Percentiles rank a stretch among this genome's conserved stretches.
These are phyloP conservation scores for Fusarium fujikuroi DNA, from an alignment of 2,329 filamentous ascomycete genomes.

Conservation along the genomic window DNA sequence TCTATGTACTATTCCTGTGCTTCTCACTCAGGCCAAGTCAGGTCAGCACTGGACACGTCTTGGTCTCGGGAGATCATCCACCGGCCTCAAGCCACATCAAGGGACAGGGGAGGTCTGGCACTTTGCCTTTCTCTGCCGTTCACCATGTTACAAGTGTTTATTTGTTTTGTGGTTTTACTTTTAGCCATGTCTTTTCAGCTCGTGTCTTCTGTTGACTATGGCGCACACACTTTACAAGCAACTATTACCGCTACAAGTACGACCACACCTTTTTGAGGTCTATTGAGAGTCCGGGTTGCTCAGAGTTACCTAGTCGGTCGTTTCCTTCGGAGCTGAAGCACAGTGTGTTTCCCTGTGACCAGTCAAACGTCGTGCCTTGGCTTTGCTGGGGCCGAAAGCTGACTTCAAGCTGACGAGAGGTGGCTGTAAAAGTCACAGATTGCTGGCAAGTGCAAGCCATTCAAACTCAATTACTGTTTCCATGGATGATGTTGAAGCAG, in stretches of 20 bases:
- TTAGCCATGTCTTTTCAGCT: conserved; percentile 19
- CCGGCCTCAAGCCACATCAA: conserved; percentile 23
- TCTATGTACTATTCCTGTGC: conserved; percentile 27
- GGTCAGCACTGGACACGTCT: conserved; percentile 23
- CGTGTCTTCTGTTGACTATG: conserved; percentile 20
- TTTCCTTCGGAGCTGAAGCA: conserved; percentile 8
- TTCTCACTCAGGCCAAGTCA: background rate
- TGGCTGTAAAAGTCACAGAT: conserved; percentile 13
- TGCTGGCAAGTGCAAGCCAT: conserved; percentile 9
- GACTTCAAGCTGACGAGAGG: conserved; percentile 39
- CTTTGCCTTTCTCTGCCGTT: background rate
- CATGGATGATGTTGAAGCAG: conserved; percentile 4
- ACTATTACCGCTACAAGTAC: conserved; percentile 26
- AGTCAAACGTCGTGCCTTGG: conserved; percentile 20
- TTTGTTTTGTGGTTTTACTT: background rate
- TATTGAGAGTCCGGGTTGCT: conserved; percentile 4
- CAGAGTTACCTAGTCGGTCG: background rate
- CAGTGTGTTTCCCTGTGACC: conserved; percentile 20
- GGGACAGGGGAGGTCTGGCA: conserved; percentile 1
- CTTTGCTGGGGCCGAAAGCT: conserved; percentile 22
- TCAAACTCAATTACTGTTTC: conserved; percentile 17
- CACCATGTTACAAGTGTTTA: conserved; percentile 13
- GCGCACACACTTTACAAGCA: conserved; percentile 7
- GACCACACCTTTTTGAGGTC: conserved; percentile 24
- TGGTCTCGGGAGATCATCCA: conserved; percentile 32